Base-by-base conservation (phyloP, 208 protist species). In the Zelonia costaricensis region DNA sequence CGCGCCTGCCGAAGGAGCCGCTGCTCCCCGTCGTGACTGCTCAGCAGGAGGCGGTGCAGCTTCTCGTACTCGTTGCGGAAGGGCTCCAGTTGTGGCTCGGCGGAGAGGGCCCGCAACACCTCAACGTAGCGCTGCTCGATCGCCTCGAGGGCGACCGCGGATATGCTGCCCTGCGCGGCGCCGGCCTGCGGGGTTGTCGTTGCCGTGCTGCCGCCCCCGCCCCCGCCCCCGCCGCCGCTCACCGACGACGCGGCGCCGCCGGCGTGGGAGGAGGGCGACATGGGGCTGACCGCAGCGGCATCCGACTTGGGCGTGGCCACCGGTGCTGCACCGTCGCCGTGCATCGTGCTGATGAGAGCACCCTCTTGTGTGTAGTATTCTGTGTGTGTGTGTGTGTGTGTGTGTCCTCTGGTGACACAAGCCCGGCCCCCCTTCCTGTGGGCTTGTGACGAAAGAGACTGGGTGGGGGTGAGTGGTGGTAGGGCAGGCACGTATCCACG, bases 51-150 rank as follows among this genome's bases (percentile, higher is more conserved):
- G 6, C 94, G 80, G 60, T 99, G 98, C 6, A 99, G 76, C 66
- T 99, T 99, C 40, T 99, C 97, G 67, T 99, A 99, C 76, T 99
- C 98, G 27, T 81, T 69, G 10, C 88, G 77, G 66, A 99, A 99
- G 9, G 85, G 77, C 66, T 98, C 94, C 5, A 99, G 82, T 27
- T 94, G 76, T 27, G 97, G 94, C 62, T 99, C 97, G 38, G 93
- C 95, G 15, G 87, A 69, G 3, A 99, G 86, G 44, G 98, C 92
- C 38, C 78, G 80, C 55, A 98, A 58, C 12, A 97, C 89, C 62
- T 97, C 91, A 35, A 97, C 75, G 69, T 98, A 99, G 38, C 97
- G 94, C 55, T 92, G 82, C 74, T 99, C 97, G 22, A 99, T 78
- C 31, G 73, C 72, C 58, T 98, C 96, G 23, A 98, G 83, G 4